Percentiles rank a stretch among this genome's conserved stretches.
Conservation (phyloP, 129 eudicot genomes). For the Dittrichia graveolens region DNA sequence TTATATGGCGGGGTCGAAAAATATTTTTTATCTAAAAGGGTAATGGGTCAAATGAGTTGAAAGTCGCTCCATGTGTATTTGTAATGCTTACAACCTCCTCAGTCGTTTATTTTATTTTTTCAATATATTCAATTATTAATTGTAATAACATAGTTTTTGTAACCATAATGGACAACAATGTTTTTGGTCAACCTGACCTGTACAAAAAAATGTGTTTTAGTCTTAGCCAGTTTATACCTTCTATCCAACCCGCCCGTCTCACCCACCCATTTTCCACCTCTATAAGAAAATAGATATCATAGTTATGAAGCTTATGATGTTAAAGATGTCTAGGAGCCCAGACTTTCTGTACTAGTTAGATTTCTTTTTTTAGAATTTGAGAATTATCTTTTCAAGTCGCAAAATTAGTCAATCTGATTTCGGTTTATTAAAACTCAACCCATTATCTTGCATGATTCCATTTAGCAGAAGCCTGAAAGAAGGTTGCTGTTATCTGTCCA, state of each 20-base stretch:
- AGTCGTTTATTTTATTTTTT: neutral
- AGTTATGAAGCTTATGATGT: neutral
- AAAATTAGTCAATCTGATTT: constrained; percentile 1
- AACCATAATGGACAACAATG: neutral
- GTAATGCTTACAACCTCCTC: neutral
- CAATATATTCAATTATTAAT: neutral
- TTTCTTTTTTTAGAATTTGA: neutral
- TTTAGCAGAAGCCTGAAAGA: constrained; percentile 83
- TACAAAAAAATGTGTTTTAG: neutral
- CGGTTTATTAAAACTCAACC: constrained; percentile 13
- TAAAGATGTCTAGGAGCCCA: constrained; percentile 13
- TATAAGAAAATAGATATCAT: neutral
- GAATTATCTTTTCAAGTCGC: neutral
- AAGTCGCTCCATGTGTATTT: constrained; percentile 1
- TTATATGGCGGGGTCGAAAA: neutral
- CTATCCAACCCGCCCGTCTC: neutral
- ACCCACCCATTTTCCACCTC: neutral
- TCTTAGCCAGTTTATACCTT: neutral
- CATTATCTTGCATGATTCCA: constrained; percentile 5
- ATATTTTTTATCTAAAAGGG: neutral
- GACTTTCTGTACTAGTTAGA: neutral
- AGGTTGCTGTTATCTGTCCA: constrained; percentile 79
- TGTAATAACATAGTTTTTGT: neutral
- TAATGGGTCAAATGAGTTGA: neutral
- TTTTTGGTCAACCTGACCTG: neutral